Evolutionary conservation across 169 alveolate genomes (phyloP), one percentile per base, ranked within the genome.

Genomic region (Plasmodium billcollinsi): DNA sequence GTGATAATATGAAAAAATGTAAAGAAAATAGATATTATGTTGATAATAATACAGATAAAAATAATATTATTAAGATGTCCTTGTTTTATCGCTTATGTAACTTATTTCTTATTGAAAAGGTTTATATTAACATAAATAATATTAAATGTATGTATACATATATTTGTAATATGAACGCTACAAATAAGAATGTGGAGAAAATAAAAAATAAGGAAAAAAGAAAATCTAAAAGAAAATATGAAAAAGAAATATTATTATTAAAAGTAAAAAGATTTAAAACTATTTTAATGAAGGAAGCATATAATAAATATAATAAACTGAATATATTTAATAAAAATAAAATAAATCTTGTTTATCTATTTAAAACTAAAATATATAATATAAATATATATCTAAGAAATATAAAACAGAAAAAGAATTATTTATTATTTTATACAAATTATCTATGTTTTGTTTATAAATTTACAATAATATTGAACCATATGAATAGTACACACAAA

Each of bases 41-140:
- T 39, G 0, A 39, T 39, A 39, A 39, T 39, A 39, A 39, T 39
- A 11, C 0, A 5, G 47, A 39, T 39, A 5, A 5, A 6, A 39
- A 39, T 39, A 39, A 39, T 3, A 39, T 5, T 7, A 5, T 5
- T 39, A 6, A 39, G 0, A 0, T 39, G 47, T 39, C 47, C 4
- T 39, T 39, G 9, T 39, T 39, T 39, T 11, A 39, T 5, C 1
- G 11, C 9, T 39, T 39, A 39, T 39, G 47, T 39, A 39, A 39
- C 47, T 39, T 39, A 39, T 39, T 39, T 39, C 2, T 39, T 0
- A 11, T 39, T 39, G 47, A 39, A 5, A 39, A 39, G 47, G 9
- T 66, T 9, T 39, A 66, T n/a, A 11, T 66, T 33, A 66, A 66
- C n/a, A 29, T 66, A 33, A 66, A 39, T 33, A 24, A 33, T 66